Base-by-base conservation (phyloP, 768 basidiomycete species). In the Lepiota brunneoincarnata region DNA sequence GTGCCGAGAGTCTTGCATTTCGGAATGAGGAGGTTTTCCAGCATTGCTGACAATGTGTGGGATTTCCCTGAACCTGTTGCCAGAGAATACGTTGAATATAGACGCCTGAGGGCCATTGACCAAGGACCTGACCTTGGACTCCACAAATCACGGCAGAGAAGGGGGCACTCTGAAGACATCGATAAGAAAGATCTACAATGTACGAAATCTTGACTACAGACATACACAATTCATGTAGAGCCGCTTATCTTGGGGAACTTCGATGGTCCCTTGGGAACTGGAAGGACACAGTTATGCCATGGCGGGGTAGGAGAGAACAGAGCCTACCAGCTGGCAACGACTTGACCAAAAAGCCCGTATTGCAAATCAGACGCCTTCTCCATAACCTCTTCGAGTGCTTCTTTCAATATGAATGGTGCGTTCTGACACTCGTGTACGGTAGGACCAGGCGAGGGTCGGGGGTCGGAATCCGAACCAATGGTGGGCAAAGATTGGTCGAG, bases 131-230 rank as follows among this genome's bases (percentile, higher is more conserved):
- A 71, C 75, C 77, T 70, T 89, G 88, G 0, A 88, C 87, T 0
- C 87, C 87, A 49, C 87, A 90, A 2, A 89, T 78, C n/a, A 89
- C 61, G 0, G 87, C 83, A 0, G 88, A 89, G 60, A 88, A 85
- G 0, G 87, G 88, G 0, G 87, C 75, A 61, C 88, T 89, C 87
- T 88, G 55, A 14, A 9, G n/a, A 12, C 31, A 31, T 9, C 23
- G 48, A 55, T 37, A 15, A 53, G 51, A 26, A 23, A 34, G 15
- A 37, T 7, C 23, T 23, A n/a, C n/a, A n/a, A n/a, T n/a, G n/a
- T n/a, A 7, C 15, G 9, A 15, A 26, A 47, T 18, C 45, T 36
- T 12, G 35, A 36, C 12, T n/a, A 43, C 24, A 14, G 36, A 46
- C 72, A 63, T 60, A 85, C 87, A 0, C 86, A 87, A 60, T 89